Base-by-base conservation (phyloP, 805 yeast genomes). In the Pichia thaimueangensis region DNA sequence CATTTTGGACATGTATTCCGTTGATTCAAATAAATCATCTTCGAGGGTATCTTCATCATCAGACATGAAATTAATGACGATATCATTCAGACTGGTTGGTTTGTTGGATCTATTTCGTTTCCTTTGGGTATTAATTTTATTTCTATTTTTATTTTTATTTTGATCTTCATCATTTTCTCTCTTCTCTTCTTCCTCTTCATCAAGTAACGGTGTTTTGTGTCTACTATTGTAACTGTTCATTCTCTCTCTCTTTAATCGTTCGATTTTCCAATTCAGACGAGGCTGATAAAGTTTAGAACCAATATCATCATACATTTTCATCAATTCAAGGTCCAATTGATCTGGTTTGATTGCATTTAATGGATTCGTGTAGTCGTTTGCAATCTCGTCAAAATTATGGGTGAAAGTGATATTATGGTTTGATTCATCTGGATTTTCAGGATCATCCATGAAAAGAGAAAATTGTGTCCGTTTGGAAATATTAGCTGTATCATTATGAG, bases 211-310 rank as follows among this genome's bases (percentile, higher is more conserved):
- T n/a, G n/a, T n/a, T n/a, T n/a, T n/a, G n/a, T n/a, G n/a, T n/a
- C n/a, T n/a, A n/a, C n/a, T n/a, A n/a, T n/a, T n/a, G n/a, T n/a
- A n/a, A n/a, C n/a, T n/a, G n/a, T n/a, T n/a, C n/a, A n/a, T n/a
- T n/a, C n/a, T n/a, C n/a, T n/a, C n/a, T n/a, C n/a, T n/a, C 24
- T 43, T 48, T n/a, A 43, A n/a, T 20, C 47, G 32, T n/a, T 43
- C 23, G 34, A 91, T 82, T 61, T 83, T 84, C 97, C 97, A 91
- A 62, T 86, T 94, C 50, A 86, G 91, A 16, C 22, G 9, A 12
- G 91, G 84, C 50, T 86, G 91, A 16, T 27, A 6, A 12, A 89
- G 84, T 8, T 97, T 97, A 23, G 94, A 75, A 96, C 97, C 89
- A 57, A 78, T 83, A 25, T 70, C 79, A 57, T 88, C 96, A 60